These are phyloP conservation scores for Pezizomycotina sp. DNA, from an alignment of 2,329 filamentous ascomycete species.

Conservation along the genomic window DNA sequence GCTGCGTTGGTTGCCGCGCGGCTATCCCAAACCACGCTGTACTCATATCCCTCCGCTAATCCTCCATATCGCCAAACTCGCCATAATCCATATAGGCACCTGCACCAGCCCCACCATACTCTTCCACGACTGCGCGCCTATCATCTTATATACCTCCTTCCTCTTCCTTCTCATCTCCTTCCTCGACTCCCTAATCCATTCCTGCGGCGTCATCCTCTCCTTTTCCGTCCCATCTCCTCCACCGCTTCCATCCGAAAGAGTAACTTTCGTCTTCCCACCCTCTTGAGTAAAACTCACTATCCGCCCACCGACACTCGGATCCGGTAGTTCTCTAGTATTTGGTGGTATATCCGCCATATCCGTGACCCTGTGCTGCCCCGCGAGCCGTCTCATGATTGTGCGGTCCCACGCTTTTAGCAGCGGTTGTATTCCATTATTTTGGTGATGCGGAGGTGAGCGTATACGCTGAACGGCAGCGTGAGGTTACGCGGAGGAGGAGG, in stretches of 20 bases:
- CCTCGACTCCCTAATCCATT: constrained; percentile 19
- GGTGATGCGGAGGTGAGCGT: constrained; percentile 18
- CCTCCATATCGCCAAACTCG: constrained; percentile 19
- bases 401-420: constrained; percentile 19
- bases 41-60: constrained; percentile 12
- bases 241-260: constrained; percentile 1
- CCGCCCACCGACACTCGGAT: too few relatives aligned
- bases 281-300: too few relatives aligned
- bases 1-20: too few relatives aligned
- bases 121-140: constrained; percentile 23
- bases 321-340: too few relatives aligned
- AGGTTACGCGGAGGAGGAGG: constrained; percentile 20
- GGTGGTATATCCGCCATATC: too few relatives aligned
- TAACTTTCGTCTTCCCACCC: too few relatives aligned
- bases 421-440: constrained; percentile 19
- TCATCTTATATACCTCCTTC: constrained; percentile 18
- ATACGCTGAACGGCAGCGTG: constrained; percentile 22
- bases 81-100: constrained; percentile 23
- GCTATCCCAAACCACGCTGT: too few relatives aligned
- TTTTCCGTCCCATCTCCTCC: constrained; percentile 1
- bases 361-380: too few relatives aligned
- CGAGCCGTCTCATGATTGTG: constrained; percentile 7
- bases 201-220: constrained; percentile 13
- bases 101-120: constrained; percentile 20
- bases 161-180: constrained; percentile 12